Conservation (phyloP, 1,284 basidiomycete genomes). For the Taiwanofungus camphoratus region DNA sequence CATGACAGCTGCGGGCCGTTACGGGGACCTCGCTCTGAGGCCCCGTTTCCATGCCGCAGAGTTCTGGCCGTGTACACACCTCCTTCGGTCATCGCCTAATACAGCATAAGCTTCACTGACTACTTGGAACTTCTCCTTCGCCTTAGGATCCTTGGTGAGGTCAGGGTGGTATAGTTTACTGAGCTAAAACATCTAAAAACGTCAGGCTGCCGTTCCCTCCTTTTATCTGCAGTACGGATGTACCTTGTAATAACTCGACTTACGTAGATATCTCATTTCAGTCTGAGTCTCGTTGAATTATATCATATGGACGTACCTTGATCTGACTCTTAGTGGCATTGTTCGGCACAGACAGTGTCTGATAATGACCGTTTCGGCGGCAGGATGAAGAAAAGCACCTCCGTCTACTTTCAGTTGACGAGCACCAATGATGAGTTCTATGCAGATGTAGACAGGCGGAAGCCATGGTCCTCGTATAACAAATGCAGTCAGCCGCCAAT, state of each 20-base stretch:
- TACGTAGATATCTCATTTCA: background rate
- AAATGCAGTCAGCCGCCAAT: no score
- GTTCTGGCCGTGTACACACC: slow-evolving; percentile 26
- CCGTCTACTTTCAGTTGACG: no score
- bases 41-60: background rate
- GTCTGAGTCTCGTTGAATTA: background rate
- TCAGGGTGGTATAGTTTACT: slow-evolving; percentile 49
- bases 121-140: slow-evolving; percentile 39
- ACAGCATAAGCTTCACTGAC: slow-evolving; percentile 45
- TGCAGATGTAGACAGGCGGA: no score
- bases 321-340: slow-evolving; percentile 41
- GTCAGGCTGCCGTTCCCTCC: slow-evolving; percentile 3
- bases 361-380: slow-evolving; percentile 30
- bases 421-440: no score
- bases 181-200: slow-evolving; percentile 28
- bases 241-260: slow-evolving; percentile 47
- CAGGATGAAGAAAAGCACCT: slow-evolving; percentile 14
- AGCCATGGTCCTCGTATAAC: no score
- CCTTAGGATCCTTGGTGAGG: slow-evolving; percentile 32
- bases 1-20: background rate
- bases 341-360: slow-evolving; percentile 35
- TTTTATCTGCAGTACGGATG: background rate
- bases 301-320: slow-evolving; percentile 30
- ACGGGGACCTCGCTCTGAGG: background rate
- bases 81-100: slow-evolving; percentile 40